Base-by-base conservation (phyloP, 331 rosid genomes). In the Malus hybrid region DNA sequence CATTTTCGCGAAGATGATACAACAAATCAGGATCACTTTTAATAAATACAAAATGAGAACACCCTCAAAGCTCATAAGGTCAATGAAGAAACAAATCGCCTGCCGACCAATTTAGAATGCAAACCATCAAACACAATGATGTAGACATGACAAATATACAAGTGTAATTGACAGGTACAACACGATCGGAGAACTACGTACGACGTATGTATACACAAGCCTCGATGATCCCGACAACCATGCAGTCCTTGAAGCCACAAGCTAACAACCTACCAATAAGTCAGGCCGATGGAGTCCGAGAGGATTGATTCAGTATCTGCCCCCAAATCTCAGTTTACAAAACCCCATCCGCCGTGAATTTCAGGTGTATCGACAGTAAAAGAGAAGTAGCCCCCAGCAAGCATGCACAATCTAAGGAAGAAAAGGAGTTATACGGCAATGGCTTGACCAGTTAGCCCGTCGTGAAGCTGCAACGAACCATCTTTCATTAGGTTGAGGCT, bases 401-500 rank as follows among this genome's bases (percentile, higher is more conserved):
- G 79, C 27, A 75, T 76, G 69, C 80, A 71, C 82, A 70, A 69
- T 74, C 71, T 72, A 76, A 69, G 29, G 36, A 74, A 60, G 80
- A 79, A 32, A 7, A 72, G 20, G 39, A 48, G 79, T 95, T 82
- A 95, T 77, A 95, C 99, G 28, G 88, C 87, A 44, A 92, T 52
- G 22, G 97, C 86, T 85, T 90, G 85, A 67, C 99, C 97, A 24
- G 90, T 95, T 50, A 95, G 15, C 52, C 83, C 90, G 34, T 95
- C 99, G 31, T 90, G 99, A 74, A 95, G 97, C 76, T 92, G 97
- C 81, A 95, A 88, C 18, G 99, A 95, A 33, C 99, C 99, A 11
- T 95, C 99, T 80, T 92, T 95, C 97, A 95, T 92, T 76, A 95
- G 84, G 73, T 90, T 95, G 24, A 95, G 86, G 83, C 99, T 95